A percentile compares a stretch with the other conserved stretches of the same genome.
These are phyloP conservation scores for Fusarium sp. DNA, from an alignment of 2,329 filamentous ascomycete species.

Conservation along the genomic window DNA sequence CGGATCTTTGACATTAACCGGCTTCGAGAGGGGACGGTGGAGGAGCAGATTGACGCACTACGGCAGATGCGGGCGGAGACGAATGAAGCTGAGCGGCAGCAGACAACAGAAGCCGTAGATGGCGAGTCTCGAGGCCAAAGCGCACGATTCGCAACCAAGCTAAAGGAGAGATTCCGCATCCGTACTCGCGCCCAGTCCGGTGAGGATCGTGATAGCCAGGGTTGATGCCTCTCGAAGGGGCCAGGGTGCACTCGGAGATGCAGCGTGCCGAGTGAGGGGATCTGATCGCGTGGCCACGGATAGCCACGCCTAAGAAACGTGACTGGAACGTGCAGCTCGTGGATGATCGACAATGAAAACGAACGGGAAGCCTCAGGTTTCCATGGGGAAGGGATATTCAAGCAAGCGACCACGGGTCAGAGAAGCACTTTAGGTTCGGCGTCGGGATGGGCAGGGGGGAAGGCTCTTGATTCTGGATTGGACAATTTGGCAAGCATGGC, in stretches of 20 bases:
- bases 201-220: conserved; percentile 30
- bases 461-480: conserved; percentile 18
- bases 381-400: conserved; percentile 1
- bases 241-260: background rate
- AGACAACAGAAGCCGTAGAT: conserved; percentile 35
- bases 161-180: conserved; percentile 66
- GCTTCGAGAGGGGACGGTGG: conserved; percentile 68
- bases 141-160: conserved; percentile 59
- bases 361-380: background rate
- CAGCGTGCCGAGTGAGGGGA: background rate
- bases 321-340: conserved; percentile 3
- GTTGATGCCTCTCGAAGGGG: background rate
- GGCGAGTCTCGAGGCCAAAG: conserved; percentile 54
- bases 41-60: conserved; percentile 72
- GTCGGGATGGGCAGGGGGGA: conserved; percentile 24
- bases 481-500: conserved; percentile 36
- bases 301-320: background rate
- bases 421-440: conserved; percentile 28
- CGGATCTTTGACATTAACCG: conserved; percentile 68
- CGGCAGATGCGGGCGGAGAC: conserved; percentile 55
- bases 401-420: background rate
- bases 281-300: conserved; percentile 1
- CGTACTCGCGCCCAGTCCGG: conserved; percentile 58
- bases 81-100: conserved; percentile 36
- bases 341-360: conserved; percentile 8